Evolutionary conservation across 441 rosid genomes (phyloP).

Genomic region (Melianthus villosus): DNA sequence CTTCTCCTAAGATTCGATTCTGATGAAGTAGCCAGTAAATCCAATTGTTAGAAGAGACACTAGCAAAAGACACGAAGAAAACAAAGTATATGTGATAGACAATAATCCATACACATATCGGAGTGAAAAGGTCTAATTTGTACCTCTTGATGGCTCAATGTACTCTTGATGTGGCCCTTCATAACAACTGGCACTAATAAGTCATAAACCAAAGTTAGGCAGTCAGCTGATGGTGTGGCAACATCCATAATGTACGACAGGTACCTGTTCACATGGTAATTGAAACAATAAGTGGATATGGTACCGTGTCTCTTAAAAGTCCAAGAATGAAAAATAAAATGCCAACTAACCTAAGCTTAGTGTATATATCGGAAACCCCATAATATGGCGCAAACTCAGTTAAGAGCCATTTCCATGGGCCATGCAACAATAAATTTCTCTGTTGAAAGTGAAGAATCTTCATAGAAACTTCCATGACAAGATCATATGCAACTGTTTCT

Average conservation of each 20-base stretch:
- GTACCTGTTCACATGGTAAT: conserved; percentile 37
- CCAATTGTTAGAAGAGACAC: conserved; percentile 3
- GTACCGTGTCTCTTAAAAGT: too few species aligned
- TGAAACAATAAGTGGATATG: too few species aligned
- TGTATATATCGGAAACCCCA: conserved; percentile 83
- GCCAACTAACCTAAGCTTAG: conserved; percentile 62
- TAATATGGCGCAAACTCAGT: conserved; percentile 81
- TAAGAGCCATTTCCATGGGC: conserved; percentile 96
- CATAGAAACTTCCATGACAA: conserved; percentile 81
- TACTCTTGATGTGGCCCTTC: conserved; percentile 68
- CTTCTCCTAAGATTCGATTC: conserved; percentile 88
- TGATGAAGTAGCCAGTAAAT: conserved; percentile 20
- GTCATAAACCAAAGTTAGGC: conserved; percentile 75
- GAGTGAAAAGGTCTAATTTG: conserved; percentile 1
- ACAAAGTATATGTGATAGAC: not conserved
- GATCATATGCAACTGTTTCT: conserved; percentile 93
- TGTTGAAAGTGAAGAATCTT: conserved; percentile 80
- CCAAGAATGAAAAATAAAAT: too few species aligned
- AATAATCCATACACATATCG: not conserved
- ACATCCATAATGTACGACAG: conserved; percentile 95
- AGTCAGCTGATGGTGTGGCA: conserved; percentile 94
- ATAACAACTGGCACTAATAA: conserved; percentile 66
- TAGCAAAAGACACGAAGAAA: not conserved
- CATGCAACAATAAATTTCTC: conserved; percentile 61
- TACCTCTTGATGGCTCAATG: conserved; percentile 97